Evolutionary conservation across 208 protist species (phyloP).

Genomic region (Leishmania mexicana): DNA sequence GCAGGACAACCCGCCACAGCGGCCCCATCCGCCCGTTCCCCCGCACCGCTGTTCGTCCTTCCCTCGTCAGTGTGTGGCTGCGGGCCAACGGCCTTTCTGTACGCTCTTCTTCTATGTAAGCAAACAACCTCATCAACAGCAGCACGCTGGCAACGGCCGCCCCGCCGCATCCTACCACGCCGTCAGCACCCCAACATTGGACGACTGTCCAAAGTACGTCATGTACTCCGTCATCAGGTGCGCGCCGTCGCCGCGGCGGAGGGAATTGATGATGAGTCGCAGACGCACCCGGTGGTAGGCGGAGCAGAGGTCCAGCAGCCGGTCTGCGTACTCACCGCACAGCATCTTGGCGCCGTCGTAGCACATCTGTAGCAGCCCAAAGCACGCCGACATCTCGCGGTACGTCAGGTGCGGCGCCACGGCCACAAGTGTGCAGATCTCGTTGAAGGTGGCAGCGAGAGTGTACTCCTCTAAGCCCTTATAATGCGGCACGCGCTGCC

Average conservation of each 20-base stretch:
- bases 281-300: constrained; percentile 91
- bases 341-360: constrained; percentile 40
- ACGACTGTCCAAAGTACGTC: constrained; percentile 66
- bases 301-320: constrained; percentile 73
- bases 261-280: constrained; percentile 59
- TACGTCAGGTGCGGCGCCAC: constrained; percentile 50
- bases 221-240: constrained; percentile 60
- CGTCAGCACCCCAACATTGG: constrained; percentile 31
- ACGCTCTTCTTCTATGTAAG: constrained; percentile 3
- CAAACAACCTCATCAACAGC: neutral
- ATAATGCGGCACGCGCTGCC: constrained; percentile 26
- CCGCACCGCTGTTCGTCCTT: neutral
- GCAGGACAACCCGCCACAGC: neutral
- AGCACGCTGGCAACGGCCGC: neutral
- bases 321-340: constrained; percentile 50
- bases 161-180: constrained; percentile 10
- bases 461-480: constrained; percentile 31
- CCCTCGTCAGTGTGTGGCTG: neutral
- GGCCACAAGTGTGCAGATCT: constrained; percentile 60
- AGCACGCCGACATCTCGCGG: constrained; percentile 52
- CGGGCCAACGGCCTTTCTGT: neutral
- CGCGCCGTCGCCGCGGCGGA: constrained; percentile 36
- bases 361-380: constrained; percentile 55
- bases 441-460: constrained; percentile 56
- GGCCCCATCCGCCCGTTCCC: neutral